These are phyloP conservation scores for Fusarium incarnatum DNA, from an alignment of 2,329 filamentous ascomycete genomes.

Conservation along the genomic window DNA sequence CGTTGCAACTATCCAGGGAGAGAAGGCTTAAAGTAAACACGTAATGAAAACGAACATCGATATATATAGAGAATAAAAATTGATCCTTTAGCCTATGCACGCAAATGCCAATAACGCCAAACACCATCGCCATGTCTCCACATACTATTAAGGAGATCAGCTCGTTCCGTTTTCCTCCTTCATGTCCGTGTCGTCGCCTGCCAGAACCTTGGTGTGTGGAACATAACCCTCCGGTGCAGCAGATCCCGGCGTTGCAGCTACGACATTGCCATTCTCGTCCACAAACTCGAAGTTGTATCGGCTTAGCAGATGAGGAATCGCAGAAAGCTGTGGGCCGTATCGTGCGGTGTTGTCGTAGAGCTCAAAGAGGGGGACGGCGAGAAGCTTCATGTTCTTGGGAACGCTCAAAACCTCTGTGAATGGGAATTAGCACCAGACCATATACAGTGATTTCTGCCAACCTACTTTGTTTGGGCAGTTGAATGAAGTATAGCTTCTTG, in stretches of 20 bases:
- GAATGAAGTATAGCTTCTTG: constrained; percentile 98
- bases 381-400: constrained; percentile 99
- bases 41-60: constrained; percentile 4
- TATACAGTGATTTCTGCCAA: background rate
- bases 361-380: constrained; percentile 96
- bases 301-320: constrained; percentile 93
- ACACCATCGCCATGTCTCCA: constrained; percentile 52
- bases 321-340: constrained; percentile 95
- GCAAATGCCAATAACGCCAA: constrained; percentile 47
- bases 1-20: constrained; percentile 94
- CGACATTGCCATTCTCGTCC: constrained; percentile 89
- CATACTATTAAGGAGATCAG: constrained; percentile 39
- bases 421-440: constrained; percentile 7
- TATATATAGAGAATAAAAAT: constrained; percentile 29
- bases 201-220: constrained; percentile 74
- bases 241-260: constrained; percentile 83
- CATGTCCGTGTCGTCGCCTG: constrained; percentile 72
- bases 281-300: constrained; percentile 98
- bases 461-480: constrained; percentile 88
- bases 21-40: constrained; percentile 62
- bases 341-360: constrained; percentile 96
- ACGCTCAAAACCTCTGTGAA: constrained; percentile 88
- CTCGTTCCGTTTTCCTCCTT: constrained; percentile 59
- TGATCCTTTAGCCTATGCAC: constrained; percentile 27
- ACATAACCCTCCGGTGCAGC: constrained; percentile 68